Evolutionary conservation across 1,139 yeast species (phyloP), one percentile per base, ranked within the genome.

Genomic region (Hyphopichia khmerensis): DNA sequence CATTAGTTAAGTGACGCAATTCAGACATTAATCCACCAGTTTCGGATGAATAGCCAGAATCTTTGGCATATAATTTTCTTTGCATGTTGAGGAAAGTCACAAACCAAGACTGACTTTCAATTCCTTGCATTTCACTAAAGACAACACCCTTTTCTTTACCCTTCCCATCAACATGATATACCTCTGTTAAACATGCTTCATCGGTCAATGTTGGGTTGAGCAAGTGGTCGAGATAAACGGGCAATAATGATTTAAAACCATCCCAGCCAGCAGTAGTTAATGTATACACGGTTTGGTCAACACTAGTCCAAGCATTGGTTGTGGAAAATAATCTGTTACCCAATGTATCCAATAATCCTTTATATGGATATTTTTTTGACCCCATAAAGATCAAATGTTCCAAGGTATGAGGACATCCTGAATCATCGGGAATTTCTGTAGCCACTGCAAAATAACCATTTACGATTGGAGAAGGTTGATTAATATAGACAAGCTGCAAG

Each of bases 331-430:
- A 83, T 44, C 89, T 67, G 58, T 90, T 89, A 6, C 98, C 96
- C 43, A 91, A 74, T 8, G 83, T 83, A 56, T 95, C 99, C 39
- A 95, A 71, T 41, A 91, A 69, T 3, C 99, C 99, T 62, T 93
- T 93, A 62, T 84, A 91, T 0, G 99, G 99, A 53, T 83, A 89
- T 45, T 83, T 81, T 47, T 84, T 73, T 2, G 96, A 87, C 0
- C 99, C 99, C 96, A 91, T 87, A 60, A 95, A 95, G 34, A 93
- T 77, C 58, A 95, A 72, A 65, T 95, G 99, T 64, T 95, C 99
- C 43, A 95, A 68, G 1, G 99, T 93, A 59, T 95, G 99, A 3
- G 99, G 99, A 44, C 87, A 80, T 5, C 99, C 99, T 16, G 93
- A 80, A 60, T 91, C 95, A 59, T 88, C 81, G 24, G 75, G 70